These are phyloP conservation scores for Russula earlei DNA, from an alignment of 768 basidiomycete species.

Conservation along the genomic window DNA sequence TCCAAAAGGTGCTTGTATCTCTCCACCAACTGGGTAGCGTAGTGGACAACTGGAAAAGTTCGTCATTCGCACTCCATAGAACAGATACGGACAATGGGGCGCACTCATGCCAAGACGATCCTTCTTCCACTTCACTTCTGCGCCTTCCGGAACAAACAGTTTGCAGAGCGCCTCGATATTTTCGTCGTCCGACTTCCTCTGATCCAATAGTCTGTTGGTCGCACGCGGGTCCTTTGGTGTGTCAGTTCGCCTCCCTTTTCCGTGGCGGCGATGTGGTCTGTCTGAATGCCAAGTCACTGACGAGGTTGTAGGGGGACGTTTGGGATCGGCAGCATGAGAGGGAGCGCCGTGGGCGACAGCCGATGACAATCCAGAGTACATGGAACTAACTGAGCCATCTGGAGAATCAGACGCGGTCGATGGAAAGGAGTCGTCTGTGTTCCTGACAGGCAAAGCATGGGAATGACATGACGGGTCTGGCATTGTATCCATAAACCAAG, in stretches of 20 bases:
- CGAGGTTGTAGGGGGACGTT: too few species aligned
- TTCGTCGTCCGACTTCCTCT: background rate
- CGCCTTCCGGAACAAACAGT: background rate
- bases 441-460: background rate
- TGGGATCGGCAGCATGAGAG: background rate
- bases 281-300: background rate
- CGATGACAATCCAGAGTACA: background rate
- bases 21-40: background rate
- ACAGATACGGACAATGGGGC: background rate
- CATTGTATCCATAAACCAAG: background rate
- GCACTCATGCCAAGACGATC: conserved; percentile 4
- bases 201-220: background rate
- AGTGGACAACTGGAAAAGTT: background rate
- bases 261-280: background rate
- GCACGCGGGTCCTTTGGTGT: conserved; percentile 1
- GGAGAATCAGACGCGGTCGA: background rate
- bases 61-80: background rate
- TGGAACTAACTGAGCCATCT: background rate
- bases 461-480: background rate
- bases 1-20: background rate
- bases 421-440: background rate
- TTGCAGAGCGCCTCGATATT: background rate
- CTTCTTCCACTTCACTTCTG: conserved; percentile 2
- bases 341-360: background rate
- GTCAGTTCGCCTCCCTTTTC: background rate